phyloP scores from a whole-genome alignment of 2,329 filamentous ascomycete genomes.

The Talaromyces sp. region DNA sequence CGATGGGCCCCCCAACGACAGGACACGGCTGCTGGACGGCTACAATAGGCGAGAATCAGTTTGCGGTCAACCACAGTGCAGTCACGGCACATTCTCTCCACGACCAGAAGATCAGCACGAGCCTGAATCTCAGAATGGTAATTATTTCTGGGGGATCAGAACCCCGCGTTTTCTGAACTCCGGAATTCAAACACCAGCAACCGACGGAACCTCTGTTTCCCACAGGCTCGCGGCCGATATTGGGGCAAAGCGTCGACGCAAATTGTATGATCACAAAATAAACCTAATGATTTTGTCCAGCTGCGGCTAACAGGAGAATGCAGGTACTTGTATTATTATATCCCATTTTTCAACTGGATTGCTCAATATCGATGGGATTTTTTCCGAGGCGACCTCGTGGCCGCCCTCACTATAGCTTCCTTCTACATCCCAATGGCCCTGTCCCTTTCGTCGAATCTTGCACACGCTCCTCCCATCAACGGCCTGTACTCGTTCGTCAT shows the following conservation, averaged over 20 bases:
- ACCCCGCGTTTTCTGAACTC: conserved; percentile 15
- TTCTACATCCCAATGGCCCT: conserved; percentile 98
- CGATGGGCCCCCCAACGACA: conserved; percentile 17
- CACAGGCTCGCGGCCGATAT: conserved; percentile 66
- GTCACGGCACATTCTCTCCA: conserved; percentile 74
- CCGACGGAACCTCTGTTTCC: conserved; percentile 65
- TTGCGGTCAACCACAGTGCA: conserved; percentile 47
- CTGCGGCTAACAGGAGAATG: not conserved
- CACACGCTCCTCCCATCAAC: conserved; percentile 87
- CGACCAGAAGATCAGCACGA: conserved; percentile 48
- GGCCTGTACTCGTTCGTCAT: conserved; percentile 93
- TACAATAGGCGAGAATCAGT: conserved; percentile 31
- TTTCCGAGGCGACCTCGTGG: conserved; percentile 77
- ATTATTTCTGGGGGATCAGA: conserved; percentile 16
- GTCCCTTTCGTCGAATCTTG: conserved; percentile 86
- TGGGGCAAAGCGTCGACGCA: conserved; percentile 65
- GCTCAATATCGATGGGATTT: conserved; percentile 78
- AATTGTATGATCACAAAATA: conserved; percentile 56
- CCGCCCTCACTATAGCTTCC: conserved; percentile 92
- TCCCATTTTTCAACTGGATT: conserved; percentile 88
- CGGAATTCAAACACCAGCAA: conserved; percentile 39
- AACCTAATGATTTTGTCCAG: not conserved
- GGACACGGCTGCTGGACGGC: conserved; percentile 34
- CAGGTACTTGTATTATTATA: conserved; percentile 88
- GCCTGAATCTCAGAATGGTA: conserved; percentile 24